These are phyloP conservation scores for Nosema muscidifuracis DNA, from an alignment of 371 early-diverging fungal genomes.

Conservation along the genomic window DNA sequence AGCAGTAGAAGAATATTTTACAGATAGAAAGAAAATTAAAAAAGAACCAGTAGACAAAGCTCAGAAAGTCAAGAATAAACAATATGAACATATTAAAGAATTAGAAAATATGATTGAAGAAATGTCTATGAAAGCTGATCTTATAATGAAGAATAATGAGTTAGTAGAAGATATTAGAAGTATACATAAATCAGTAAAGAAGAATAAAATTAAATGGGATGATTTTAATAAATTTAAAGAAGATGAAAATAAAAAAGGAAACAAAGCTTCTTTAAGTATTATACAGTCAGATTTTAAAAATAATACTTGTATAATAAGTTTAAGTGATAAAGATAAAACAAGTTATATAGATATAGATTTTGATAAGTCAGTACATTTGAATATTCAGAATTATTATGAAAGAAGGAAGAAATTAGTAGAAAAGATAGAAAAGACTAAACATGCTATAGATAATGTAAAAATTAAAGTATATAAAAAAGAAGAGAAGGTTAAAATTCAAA, in stretches of 20 bases:
- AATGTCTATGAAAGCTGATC: slow-evolving; percentile 8
- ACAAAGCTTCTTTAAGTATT: slow-evolving; percentile 45
- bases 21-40: slow-evolving; percentile 37
- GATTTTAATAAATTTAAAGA: slow-evolving; percentile 60
- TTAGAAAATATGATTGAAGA: slow-evolving; percentile 40
- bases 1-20: slow-evolving; percentile 44
- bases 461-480: slow-evolving; percentile 38
- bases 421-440: slow-evolving; percentile 57
- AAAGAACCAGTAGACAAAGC: slow-evolving; percentile 33
- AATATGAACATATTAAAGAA: slow-evolving; percentile 47
- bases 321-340: slow-evolving; percentile 11
- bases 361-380: slow-evolving; percentile 20
- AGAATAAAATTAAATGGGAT: slow-evolving; percentile 59
- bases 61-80: slow-evolving; percentile 51
- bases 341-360: slow-evolving; percentile 36
- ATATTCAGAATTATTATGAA: slow-evolving; percentile 50
- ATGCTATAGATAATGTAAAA: slow-evolving; percentile 50
- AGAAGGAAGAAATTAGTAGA: slow-evolving; percentile 57
- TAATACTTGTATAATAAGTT: slow-evolving; percentile 41
- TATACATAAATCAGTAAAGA: slow-evolving; percentile 40
- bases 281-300: slow-evolving; percentile 54
- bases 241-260: slow-evolving; percentile 52
- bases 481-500: slow-evolving; percentile 24
- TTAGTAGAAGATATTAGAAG: slow-evolving; percentile 43
- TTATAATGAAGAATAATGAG: slow-evolving; percentile 46